Percentiles rank a stretch among this genome's conserved stretches.
These are phyloP conservation scores for Fusarium xyrophilum DNA, from an alignment of 2,329 filamentous ascomycete genomes.

Conservation along the genomic window DNA sequence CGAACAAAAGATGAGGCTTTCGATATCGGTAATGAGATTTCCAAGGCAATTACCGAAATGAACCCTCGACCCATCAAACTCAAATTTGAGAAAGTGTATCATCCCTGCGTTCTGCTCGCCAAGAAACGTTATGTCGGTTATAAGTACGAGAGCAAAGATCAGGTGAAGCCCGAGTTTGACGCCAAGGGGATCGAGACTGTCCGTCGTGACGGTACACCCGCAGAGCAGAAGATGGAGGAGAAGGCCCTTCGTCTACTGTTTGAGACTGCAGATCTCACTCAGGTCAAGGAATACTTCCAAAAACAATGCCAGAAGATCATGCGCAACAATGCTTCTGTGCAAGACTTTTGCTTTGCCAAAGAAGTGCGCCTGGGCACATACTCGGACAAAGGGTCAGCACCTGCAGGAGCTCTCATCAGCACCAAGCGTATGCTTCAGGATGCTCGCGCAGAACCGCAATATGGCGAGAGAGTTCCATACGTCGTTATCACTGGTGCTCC, in stretches of 20 bases:
- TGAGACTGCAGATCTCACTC: conserved; percentile 84
- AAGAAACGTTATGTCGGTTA: conserved; percentile 99
- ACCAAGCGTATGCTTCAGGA: conserved; percentile 87
- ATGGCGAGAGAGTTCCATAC: conserved; percentile 93
- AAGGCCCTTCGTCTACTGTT: conserved; percentile 89
- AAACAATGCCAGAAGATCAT: conserved; percentile 91
- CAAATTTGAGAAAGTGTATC: conserved; percentile 98
- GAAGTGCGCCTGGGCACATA: conserved; percentile 93
- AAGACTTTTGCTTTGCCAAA: conserved; percentile 94
- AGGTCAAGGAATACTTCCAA: conserved; percentile 91
- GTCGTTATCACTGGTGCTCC: conserved; percentile 90
- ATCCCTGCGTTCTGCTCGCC: conserved; percentile 89
- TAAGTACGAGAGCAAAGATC: conserved; percentile 84
- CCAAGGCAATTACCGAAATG: conserved; percentile 82
- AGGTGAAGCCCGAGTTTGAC: conserved; percentile 86
- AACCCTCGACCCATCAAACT: conserved; percentile 93
- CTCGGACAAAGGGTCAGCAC: conserved; percentile 74
- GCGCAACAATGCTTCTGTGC: conserved; percentile 83
- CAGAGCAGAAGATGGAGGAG: conserved; percentile 96
- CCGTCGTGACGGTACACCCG: conserved; percentile 89
- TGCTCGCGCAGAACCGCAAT: conserved; percentile 86
- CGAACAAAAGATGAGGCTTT: conserved; percentile 89
- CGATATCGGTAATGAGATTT: conserved; percentile 89
- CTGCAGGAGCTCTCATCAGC: conserved; percentile 88
- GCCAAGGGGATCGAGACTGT: conserved; percentile 99